Conservation (phyloP, 768 basidiomycete species). For the Kockovaella imperatae region DNA sequence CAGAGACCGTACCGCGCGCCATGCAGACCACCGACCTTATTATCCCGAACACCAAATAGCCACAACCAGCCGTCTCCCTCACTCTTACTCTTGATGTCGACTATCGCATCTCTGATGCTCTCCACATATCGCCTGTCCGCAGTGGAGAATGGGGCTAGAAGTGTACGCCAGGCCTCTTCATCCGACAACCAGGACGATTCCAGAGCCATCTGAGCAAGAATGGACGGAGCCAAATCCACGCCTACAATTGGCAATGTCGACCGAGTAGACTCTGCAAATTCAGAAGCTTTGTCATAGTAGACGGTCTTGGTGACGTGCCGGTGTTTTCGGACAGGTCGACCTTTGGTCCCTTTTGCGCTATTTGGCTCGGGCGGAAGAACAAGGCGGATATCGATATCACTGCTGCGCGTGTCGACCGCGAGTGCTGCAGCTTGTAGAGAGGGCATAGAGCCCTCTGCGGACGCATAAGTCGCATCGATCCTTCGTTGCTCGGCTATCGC, state of each 20-base stretch:
- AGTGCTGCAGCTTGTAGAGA: conserved; percentile 22
- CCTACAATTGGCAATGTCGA: conserved; percentile 34
- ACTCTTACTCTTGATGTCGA: conserved; percentile 4
- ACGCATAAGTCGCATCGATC: conserved; percentile 37
- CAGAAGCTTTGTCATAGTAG: conserved; percentile 36
- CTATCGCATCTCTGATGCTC: conserved; percentile 21
- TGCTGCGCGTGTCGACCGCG: conserved; percentile 11
- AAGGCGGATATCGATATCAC: conserved; percentile 33
- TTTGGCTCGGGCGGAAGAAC: conserved; percentile 37
- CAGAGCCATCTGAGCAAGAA: conserved; percentile 30
- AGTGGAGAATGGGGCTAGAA: conserved; percentile 7
- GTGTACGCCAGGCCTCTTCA: conserved; percentile 32
- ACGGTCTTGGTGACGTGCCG: conserved; percentile 34
- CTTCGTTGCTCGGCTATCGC: conserved; percentile 38
- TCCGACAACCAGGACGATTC: conserved; percentile 31
- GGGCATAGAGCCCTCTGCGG: conserved; percentile 25
- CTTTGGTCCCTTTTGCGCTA: conserved; percentile 20
- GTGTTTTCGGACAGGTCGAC: conserved; percentile 26
- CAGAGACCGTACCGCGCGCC: background rate
- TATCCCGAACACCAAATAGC: conserved; percentile 33
- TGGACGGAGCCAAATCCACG: conserved; percentile 26
- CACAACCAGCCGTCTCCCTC: conserved; percentile 17
- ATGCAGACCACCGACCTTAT: conserved; percentile 7
- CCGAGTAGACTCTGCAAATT: conserved; percentile 24
- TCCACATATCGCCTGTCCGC: conserved; percentile 32